Conservation (phyloP, 139 green algal genomes). For the Mychonastes homosphaera region DNA sequence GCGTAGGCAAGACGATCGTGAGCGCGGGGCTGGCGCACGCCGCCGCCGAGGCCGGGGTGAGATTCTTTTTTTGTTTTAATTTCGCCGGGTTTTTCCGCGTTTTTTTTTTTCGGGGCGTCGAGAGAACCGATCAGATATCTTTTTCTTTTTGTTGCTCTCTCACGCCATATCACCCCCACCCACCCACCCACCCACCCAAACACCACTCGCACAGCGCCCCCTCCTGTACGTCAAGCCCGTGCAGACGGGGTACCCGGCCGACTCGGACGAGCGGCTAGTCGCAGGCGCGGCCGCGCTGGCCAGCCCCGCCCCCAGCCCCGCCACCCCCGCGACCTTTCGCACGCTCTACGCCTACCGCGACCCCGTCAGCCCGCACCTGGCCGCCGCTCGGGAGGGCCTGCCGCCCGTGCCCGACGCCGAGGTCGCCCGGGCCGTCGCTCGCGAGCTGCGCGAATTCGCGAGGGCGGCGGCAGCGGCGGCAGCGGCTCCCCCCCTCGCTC, state of each 20-base stretch:
- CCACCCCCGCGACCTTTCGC: conserved; percentile 4
- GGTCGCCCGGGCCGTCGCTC: conserved; percentile 19
- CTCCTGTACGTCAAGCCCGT: conserved; percentile 90
- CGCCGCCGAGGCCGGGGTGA: conserved; percentile 21
- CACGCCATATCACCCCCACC: neutral
- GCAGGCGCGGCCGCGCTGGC: conserved; percentile 12
- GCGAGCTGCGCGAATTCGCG: conserved; percentile 29
- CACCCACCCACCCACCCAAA: conserved; percentile 1
- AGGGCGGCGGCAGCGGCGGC: conserved; percentile 7
- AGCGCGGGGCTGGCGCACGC: conserved; percentile 57
- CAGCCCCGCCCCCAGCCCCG: neutral
- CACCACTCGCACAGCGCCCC: conserved; percentile 29
- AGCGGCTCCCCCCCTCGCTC: too few relatives aligned
- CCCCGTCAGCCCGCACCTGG: conserved; percentile 72
- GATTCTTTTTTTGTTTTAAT: neutral
- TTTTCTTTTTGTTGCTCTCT: too few relatives aligned
- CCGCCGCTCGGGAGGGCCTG: conserved; percentile 45
- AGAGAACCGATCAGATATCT: too few relatives aligned
- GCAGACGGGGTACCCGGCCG: conserved; percentile 85
- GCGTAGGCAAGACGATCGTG: conserved; percentile 89
- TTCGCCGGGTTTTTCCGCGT: too few relatives aligned
- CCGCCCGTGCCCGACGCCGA: conserved; percentile 31
- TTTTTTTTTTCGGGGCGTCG: too few relatives aligned
- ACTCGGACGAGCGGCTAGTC: conserved; percentile 68
- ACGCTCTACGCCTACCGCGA: conserved; percentile 57